Conservation (phyloP, 495 filamentous ascomycete species). For the Trichoderma virens region DNA sequence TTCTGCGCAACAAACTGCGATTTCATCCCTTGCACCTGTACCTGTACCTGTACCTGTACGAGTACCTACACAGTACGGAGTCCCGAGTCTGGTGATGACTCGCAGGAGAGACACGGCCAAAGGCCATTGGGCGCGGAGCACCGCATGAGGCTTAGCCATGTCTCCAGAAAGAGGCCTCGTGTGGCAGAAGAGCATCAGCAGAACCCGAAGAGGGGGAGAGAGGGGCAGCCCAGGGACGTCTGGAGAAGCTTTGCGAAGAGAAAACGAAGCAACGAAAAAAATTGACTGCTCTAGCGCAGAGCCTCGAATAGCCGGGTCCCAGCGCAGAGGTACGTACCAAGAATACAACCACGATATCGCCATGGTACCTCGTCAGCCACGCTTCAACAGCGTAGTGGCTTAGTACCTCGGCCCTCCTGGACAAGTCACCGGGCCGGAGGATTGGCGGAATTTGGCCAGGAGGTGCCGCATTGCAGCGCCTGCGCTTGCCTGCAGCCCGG, state of each 20-base stretch:
- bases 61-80: no score
- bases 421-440: background rate
- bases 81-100: background rate
- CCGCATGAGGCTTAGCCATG: background rate
- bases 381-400: background rate
- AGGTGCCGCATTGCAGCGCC: slow-evolving; percentile 2
- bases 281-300: background rate
- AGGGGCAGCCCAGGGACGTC: background rate
- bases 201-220: background rate
- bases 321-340: background rate
- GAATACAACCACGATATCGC: background rate
- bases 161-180: background rate
- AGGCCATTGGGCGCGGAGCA: background rate
- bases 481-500: slow-evolving; percentile 6
- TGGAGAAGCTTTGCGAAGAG: slow-evolving; percentile 5
- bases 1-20: background rate
- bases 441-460: background rate
- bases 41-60: background rate
- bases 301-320: background rate
- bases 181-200: background rate
- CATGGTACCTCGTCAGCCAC: background rate
- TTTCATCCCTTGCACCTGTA: background rate
- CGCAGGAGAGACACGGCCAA: background rate
- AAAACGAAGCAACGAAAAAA: background rate
- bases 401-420: background rate